Evolutionary conservation across 192 early-diverging fungal genomes (phyloP).

Genomic region (Backusella tarrabulga): DNA sequence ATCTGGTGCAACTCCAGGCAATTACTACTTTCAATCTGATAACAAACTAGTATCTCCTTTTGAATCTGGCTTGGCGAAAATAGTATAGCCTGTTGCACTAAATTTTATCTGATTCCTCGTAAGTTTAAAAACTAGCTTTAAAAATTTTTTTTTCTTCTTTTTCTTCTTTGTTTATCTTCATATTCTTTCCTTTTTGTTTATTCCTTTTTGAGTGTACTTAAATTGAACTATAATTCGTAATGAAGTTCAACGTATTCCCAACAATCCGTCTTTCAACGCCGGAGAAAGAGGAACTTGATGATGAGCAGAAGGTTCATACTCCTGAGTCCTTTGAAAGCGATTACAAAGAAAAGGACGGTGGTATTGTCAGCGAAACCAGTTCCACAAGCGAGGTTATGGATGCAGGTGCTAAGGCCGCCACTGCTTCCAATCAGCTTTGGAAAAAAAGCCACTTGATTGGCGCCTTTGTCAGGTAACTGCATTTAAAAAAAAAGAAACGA

Average conservation of each 20-base stretch:
- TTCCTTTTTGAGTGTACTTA: not conserved
- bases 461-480: not conserved
- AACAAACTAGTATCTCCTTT: not conserved
- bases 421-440: not conserved
- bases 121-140: not conserved
- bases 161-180: not conserved
- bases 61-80: constrained; percentile 5
- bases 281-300: not conserved
- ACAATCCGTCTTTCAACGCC: not conserved
- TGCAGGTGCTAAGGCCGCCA: not conserved
- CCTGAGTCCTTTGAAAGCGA: not conserved
- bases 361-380: not conserved
- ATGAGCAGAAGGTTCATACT: not conserved
- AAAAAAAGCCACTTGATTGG: not conserved
- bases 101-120: constrained; percentile 13
- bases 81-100: not conserved
- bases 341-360: not conserved
- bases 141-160: not conserved
- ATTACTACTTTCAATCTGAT: not conserved
- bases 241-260: not conserved
- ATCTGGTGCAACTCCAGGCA: not conserved
- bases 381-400: not conserved
- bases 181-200: not conserved
- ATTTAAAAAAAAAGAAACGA: not conserved
- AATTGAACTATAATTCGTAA: not conserved